Evolutionary conservation across 371 early-diverging fungal genomes (phyloP).

Genomic region (Mortierella sp.): DNA sequence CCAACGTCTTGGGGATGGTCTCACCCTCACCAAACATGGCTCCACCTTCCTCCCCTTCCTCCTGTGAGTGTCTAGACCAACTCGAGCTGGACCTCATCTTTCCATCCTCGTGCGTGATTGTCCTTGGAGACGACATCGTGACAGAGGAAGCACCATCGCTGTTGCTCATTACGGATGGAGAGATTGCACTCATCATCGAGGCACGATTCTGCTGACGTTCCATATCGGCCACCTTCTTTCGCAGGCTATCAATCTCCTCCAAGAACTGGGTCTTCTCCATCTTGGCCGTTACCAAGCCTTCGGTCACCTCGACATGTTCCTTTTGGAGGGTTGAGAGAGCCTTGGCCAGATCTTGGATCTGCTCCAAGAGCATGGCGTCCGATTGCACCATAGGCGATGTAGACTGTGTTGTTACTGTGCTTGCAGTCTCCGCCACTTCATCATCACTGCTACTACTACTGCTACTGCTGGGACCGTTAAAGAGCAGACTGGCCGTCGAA

Average conservation of each 20-base stretch:
- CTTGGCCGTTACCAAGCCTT: slow-evolving; percentile 63
- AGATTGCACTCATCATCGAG: slow-evolving; percentile 49
- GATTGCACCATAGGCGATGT: slow-evolving; percentile 2
- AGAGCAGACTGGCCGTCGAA: slow-evolving; percentile 24
- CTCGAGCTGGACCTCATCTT: slow-evolving; percentile 33
- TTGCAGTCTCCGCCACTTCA: slow-evolving; percentile 5
- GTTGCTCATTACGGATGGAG: slow-evolving; percentile 49
- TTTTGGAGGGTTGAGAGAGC: slow-evolving; percentile 67
- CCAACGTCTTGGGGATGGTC: slow-evolving; percentile 14
- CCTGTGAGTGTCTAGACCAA: slow-evolving; percentile 50
- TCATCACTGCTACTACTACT: slow-evolving; percentile 11
- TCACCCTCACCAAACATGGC: slow-evolving; percentile 16
- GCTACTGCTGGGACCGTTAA: slow-evolving; percentile 5
- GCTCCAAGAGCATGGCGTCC: slow-evolving; percentile 63
- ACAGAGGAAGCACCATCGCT: slow-evolving; percentile 33
- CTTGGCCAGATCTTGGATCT: slow-evolving; percentile 70
- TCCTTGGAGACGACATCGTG: slow-evolving; percentile 38
- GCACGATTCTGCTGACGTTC: slow-evolving; percentile 57
- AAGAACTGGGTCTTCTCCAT: slow-evolving; percentile 68
- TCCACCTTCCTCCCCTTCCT: slow-evolving; percentile 37
- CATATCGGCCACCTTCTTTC: slow-evolving; percentile 45
- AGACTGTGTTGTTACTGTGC: slow-evolving; percentile 5
- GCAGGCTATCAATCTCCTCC: slow-evolving; percentile 52
- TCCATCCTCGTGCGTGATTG: slow-evolving; percentile 28
- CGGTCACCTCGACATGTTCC: slow-evolving; percentile 69